Evolutionary conservation across 768 basidiomycete genomes (phyloP).

Genomic region (Lactarius sanguifluus): DNA sequence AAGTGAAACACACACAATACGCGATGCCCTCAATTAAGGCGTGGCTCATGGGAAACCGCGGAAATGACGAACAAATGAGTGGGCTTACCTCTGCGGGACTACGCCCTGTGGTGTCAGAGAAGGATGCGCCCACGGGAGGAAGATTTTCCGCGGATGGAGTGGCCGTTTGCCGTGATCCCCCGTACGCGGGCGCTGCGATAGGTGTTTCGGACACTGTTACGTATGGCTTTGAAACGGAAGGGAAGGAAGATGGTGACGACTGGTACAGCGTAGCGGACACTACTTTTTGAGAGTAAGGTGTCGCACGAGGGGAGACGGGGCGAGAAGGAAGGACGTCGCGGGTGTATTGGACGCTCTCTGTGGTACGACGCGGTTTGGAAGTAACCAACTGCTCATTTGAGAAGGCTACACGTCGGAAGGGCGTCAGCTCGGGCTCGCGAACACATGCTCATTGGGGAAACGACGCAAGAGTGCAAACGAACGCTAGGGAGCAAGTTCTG

Average conservation of each 20-base stretch:
- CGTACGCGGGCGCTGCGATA: slow-evolving; percentile 4
- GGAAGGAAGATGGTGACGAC: neutral
- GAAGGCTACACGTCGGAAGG: slow-evolving; percentile 8
- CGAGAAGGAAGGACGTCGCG: slow-evolving; percentile 22
- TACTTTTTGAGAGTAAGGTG: slow-evolving; percentile 5
- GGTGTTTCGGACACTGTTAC: neutral
- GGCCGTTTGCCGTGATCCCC: slow-evolving; percentile 7
- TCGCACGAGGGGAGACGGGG: slow-evolving; percentile 14
- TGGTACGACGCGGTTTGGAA: neutral
- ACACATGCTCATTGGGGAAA: neutral
- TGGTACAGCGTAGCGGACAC: slow-evolving; percentile 7
- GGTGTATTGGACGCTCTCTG: neutral
- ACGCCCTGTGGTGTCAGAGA: neutral
- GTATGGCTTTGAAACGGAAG: slow-evolving; percentile 9
- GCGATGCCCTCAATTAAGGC: neutral
- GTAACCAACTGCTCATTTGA: slow-evolving; percentile 5
- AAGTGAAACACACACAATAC: neutral
- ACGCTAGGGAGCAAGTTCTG: neutral
- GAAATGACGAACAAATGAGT: neutral
- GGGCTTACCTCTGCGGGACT: slow-evolving; percentile 13
- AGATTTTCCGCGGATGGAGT: slow-evolving; percentile 3
- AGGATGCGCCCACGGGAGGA: neutral
- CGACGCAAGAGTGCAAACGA: neutral
- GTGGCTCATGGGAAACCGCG: neutral
- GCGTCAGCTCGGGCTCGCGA: slow-evolving; percentile 3